Base-by-base conservation (phyloP, 2,329 filamentous ascomycete species). In the Alternaria triticimaculans region DNA sequence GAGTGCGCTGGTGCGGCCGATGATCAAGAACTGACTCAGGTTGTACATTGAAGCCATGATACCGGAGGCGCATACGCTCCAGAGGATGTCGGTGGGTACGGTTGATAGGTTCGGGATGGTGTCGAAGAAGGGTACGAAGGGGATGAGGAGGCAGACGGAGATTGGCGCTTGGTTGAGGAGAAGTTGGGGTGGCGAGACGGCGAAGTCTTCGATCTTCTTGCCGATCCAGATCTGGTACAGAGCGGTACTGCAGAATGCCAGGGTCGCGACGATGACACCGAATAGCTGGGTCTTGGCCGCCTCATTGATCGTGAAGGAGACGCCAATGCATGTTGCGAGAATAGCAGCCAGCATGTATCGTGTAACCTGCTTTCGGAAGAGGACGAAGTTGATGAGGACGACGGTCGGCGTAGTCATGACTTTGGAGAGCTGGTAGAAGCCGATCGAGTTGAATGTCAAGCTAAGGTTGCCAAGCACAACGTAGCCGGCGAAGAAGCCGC, bases 161-260 rank as follows among this genome's bases (percentile, higher is more conserved):
- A 83, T 82, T 14, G 82, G 82, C 5, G 82, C 82, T 65, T 84
- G 82, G 67, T 83, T 84, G 53, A 83, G 73, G 6, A 84, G 75
- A 14, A 84, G 74, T 64, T 84, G 82, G 2, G 82, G 81, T 43
- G 79, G 80, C 1, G 80, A 80, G 12, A 83, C 82, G 37, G 72
- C 74, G 61, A 84, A 82, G 66, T 84, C 82, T 60, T 80, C 78
- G 59, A 84, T 83, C 71, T 83, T 83, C 78, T 83, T 83, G 66
- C 82, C 82, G 61, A 84, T 84, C 82, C 82, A 84, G 50, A 83
- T 82, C 70, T 83, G 82, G 64, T 84, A 84, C 50, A 84, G 80
- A 1, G 81, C 82, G 9, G 82, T 83, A 3, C 81, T 80, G 60
- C 78, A 80, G 64, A 84, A 83, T 9, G 82, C 82, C 33, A 81